phyloP scores from a whole-genome alignment of 768 basidiomycete genomes.

The Panaeolus papilionaceus region DNA sequence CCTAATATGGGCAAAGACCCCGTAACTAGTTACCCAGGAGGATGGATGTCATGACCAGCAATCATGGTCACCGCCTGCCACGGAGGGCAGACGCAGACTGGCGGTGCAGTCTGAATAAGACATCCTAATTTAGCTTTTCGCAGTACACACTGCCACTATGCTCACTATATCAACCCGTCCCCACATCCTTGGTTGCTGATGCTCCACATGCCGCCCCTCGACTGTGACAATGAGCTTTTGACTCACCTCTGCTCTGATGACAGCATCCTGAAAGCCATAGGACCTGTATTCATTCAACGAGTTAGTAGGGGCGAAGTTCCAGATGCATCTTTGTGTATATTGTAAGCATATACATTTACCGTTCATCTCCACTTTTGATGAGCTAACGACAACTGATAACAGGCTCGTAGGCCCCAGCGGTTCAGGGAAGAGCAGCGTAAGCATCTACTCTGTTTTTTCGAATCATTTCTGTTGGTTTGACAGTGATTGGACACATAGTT shows the following conservation, averaged over 20 bases:
- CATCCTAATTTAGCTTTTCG: background rate
- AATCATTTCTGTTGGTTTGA: too few species aligned
- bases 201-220: background rate
- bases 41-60: too few species aligned
- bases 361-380: background rate
- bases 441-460: background rate
- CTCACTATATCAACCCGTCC: too few species aligned
- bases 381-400: background rate
- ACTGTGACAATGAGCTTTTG: background rate
- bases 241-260: background rate
- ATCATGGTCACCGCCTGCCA: too few species aligned
- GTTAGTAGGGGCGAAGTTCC: background rate
- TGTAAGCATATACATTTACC: background rate
- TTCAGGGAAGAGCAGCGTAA: background rate
- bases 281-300: background rate
- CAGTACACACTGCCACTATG: background rate
- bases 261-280: background rate
- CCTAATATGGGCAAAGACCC: too few species aligned
- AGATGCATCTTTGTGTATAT: background rate
- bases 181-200: background rate
- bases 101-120: background rate
- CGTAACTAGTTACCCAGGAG: too few species aligned
- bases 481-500: background rate
- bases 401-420: background rate
- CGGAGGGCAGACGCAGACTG: too few species aligned